Conservation (phyloP, 2,329 filamentous ascomycete species). For the Ilyonectria sp. region DNA sequence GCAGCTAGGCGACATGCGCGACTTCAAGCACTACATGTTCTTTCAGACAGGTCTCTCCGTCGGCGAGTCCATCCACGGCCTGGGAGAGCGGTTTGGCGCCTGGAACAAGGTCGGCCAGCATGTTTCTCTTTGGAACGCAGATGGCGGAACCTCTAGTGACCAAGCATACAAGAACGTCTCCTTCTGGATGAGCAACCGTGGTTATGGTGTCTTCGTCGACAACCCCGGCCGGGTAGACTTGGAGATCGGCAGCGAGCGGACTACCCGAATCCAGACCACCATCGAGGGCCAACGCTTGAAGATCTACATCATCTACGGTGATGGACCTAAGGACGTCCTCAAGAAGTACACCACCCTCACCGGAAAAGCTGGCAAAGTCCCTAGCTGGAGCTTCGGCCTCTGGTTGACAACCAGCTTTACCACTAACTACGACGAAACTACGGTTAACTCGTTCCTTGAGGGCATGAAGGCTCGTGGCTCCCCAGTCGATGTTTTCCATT, state of each 20-base stretch:
- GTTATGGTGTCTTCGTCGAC: conserved; percentile 84
- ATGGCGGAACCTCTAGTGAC: conserved; percentile 77
- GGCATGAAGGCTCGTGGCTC: conserved; percentile 77
- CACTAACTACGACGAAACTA: conserved; percentile 79
- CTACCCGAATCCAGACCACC: conserved; percentile 78
- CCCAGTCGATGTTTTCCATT: conserved; percentile 81
- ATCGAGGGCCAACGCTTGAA: conserved; percentile 79
- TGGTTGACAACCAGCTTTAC: conserved; percentile 86
- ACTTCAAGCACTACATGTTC: conserved; percentile 70
- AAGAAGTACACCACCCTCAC: conserved; percentile 77
- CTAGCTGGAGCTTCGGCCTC: conserved; percentile 82
- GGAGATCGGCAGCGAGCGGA: conserved; percentile 82
- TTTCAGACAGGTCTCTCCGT: conserved; percentile 69
- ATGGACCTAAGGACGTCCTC: conserved; percentile 80
- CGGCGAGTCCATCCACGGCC: conserved; percentile 79
- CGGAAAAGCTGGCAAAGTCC: conserved; percentile 75
- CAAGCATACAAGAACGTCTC: conserved; percentile 82
- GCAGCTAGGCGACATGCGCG: conserved; percentile 54
- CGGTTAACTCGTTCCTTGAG: conserved; percentile 77
- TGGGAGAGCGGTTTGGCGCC: conserved; percentile 83
- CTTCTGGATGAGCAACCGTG: conserved; percentile 79
- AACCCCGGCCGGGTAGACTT: conserved; percentile 78
- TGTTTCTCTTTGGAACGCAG: conserved; percentile 75
- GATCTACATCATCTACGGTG: conserved; percentile 82
- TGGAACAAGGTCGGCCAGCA: conserved; percentile 84